A percentile compares a stretch with the other conserved stretches of the same genome.
Evolutionary conservation across 208 protist species (phyloP).

Genomic region (Trypanosomatidae sp.): DNA sequence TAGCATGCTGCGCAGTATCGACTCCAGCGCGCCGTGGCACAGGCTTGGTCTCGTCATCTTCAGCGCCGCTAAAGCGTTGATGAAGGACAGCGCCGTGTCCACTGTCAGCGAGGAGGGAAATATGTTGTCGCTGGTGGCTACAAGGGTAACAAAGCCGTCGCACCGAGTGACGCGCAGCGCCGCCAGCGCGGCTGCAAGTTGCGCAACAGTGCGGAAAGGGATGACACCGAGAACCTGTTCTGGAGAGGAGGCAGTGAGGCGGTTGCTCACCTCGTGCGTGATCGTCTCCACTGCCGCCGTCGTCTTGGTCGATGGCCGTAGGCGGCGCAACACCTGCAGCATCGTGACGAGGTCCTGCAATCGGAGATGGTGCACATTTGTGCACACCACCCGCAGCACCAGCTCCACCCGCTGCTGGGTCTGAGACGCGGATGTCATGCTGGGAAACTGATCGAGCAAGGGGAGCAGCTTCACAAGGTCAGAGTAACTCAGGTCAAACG

Average conservation of each 20-base stretch:
- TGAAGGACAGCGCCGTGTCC: slow-evolving; percentile 46
- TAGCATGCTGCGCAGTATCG: slow-evolving; percentile 16
- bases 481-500: slow-evolving; percentile 17
- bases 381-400: slow-evolving; percentile 22
- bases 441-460: slow-evolving; percentile 34
- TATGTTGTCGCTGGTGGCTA: slow-evolving; percentile 17
- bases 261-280: slow-evolving; percentile 21
- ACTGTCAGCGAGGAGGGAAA: slow-evolving; percentile 25
- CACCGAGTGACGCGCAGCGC: slow-evolving; percentile 60
- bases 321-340: slow-evolving; percentile 46
- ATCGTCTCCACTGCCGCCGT: slow-evolving; percentile 31
- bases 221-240: slow-evolving; percentile 12
- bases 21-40: slow-evolving; percentile 20
- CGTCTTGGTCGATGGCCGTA: slow-evolving; percentile 31
- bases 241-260: slow-evolving; percentile 7
- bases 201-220: slow-evolving; percentile 39
- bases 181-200: slow-evolving; percentile 50
- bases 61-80: slow-evolving; percentile 38
- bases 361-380: slow-evolving; percentile 6
- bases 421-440: background rate
- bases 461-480: slow-evolving; percentile 49
- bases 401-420: slow-evolving; percentile 10
- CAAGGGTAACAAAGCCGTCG: slow-evolving; percentile 46
- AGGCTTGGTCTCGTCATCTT: slow-evolving; percentile 16
- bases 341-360: slow-evolving; percentile 45